Evolutionary conservation across 192 early-diverging fungal genomes (phyloP).

Genomic region (Linnemannia hyalina): DNA sequence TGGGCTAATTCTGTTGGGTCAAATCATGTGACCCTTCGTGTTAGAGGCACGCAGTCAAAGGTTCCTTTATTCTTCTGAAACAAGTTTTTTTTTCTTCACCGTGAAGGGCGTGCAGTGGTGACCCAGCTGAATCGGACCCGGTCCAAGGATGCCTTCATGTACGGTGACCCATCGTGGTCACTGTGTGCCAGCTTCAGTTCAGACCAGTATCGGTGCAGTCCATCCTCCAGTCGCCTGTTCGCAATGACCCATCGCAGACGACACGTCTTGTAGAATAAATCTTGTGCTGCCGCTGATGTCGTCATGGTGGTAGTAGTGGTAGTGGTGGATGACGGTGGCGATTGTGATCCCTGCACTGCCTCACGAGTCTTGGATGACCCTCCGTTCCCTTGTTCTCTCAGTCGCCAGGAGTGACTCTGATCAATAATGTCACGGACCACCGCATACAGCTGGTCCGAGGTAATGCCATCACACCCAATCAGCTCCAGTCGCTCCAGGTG

Average conservation of each 20-base stretch:
- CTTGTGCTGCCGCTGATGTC: background rate
- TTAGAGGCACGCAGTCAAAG: too few species aligned
- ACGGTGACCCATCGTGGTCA: background rate
- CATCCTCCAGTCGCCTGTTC: conserved; percentile 37
- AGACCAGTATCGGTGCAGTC: conserved; percentile 20
- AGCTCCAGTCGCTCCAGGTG: conserved; percentile 43
- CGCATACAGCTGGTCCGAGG: conserved; percentile 33
- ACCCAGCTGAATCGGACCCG: conserved; percentile 41
- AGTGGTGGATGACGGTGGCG: background rate
- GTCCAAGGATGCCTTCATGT: conserved; percentile 8
- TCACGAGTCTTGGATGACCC: background rate
- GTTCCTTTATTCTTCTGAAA: background rate
- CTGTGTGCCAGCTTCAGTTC: background rate
- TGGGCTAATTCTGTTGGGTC: too few species aligned
- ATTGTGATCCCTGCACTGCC: background rate
- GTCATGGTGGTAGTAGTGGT: background rate
- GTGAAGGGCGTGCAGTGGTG: conserved; percentile 25
- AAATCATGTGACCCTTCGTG: too few species aligned
- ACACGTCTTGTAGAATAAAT: conserved; percentile 9
- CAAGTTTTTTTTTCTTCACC: background rate
- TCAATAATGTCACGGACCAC: conserved; percentile 22
- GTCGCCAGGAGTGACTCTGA: conserved; percentile 8
- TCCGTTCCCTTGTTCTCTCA: background rate
- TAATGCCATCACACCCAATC: conserved; percentile 29
- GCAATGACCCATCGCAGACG: conserved; percentile 45